A percentile compares a stretch with the other conserved stretches of the same genome.
Evolutionary conservation across 2,329 filamentous ascomycete species (phyloP).

Genomic region (Scedosporium boydii): DNA sequence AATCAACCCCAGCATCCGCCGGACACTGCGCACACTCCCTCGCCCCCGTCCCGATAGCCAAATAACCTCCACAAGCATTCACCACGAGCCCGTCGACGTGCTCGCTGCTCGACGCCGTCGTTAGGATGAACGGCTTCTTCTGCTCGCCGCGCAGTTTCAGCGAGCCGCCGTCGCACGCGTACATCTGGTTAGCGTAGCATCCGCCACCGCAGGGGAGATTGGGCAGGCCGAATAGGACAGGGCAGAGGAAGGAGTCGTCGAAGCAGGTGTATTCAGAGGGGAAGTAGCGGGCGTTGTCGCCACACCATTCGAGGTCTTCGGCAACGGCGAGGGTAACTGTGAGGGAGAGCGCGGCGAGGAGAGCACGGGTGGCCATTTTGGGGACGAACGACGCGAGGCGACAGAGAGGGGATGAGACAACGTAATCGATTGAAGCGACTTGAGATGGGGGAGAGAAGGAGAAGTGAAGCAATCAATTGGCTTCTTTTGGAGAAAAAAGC

Average conservation of each 20-base stretch:
- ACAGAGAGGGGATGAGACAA: too few species aligned
- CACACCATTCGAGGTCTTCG: constrained; percentile 6
- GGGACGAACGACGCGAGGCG: too few species aligned
- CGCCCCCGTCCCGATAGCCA: constrained; percentile 3
- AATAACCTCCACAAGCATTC: constrained; percentile 4
- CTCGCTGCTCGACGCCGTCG: background rate
- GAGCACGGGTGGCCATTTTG: background rate
- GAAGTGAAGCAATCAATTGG: background rate
- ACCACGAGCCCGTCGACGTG: background rate
- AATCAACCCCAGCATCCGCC: background rate
- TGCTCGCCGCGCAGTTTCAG: constrained; percentile 1
- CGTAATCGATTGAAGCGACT: too few species aligned
- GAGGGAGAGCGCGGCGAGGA: constrained; percentile 5
- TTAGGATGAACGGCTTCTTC: constrained; percentile 1
- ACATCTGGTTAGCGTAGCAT: constrained; percentile 6
- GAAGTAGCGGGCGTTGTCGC: constrained; percentile 2
- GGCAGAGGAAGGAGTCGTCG: constrained; percentile 4
- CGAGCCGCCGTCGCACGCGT: background rate
- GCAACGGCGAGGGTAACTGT: background rate
- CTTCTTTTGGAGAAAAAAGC: background rate
- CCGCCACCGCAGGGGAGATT: constrained; percentile 2
- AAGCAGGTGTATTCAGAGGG: constrained; percentile 8
- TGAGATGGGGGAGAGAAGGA: background rate
- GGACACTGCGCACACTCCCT: constrained; percentile 2
- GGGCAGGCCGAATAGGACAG: constrained; percentile 4